Conservation (phyloP, 2,329 filamentous ascomycete genomes). For the Apiospora koreana region DNA sequence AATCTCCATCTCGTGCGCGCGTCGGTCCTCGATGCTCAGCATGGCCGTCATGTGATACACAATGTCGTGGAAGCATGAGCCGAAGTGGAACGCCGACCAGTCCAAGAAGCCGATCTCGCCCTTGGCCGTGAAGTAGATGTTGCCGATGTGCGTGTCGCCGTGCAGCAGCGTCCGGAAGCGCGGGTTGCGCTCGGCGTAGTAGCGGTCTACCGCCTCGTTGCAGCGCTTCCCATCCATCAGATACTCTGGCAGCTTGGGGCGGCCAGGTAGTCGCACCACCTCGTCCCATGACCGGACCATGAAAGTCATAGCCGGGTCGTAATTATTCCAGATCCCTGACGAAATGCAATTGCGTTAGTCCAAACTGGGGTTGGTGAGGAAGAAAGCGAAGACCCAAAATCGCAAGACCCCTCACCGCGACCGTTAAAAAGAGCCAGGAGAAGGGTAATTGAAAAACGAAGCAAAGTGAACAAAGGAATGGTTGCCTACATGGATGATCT, state of each 20-base stretch:
- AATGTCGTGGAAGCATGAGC: conserved; percentile 44
- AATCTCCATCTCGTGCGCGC: conserved; percentile 40
- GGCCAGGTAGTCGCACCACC: conserved; percentile 29
- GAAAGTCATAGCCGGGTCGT: conserved; percentile 37
- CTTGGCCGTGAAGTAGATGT: conserved; percentile 41
- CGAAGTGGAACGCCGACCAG: conserved; percentile 43
- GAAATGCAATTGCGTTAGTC: conserved; percentile 16
- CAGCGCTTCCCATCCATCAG: conserved; percentile 37
- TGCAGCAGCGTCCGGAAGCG: conserved; percentile 42
- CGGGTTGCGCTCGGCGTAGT: conserved; percentile 38
- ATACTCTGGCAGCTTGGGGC: conserved; percentile 37
- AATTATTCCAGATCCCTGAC: conserved; percentile 36
- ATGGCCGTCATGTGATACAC: conserved; percentile 41
- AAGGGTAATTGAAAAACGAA: background rate
- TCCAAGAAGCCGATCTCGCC: conserved; percentile 41
- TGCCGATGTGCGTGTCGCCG: conserved; percentile 45
- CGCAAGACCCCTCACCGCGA: background rate
- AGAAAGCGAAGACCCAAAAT: background rate
- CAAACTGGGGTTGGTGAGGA: background rate
- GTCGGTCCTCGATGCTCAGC: conserved; percentile 40
- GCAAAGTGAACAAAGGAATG: background rate
- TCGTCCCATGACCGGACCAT: conserved; percentile 32
- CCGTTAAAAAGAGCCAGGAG: background rate
- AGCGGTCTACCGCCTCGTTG: conserved; percentile 37
- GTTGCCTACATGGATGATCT: conserved; percentile 24